Base-by-base conservation (phyloP, 371 early-diverging fungal genomes). In the Capniomyces stellatus region DNA sequence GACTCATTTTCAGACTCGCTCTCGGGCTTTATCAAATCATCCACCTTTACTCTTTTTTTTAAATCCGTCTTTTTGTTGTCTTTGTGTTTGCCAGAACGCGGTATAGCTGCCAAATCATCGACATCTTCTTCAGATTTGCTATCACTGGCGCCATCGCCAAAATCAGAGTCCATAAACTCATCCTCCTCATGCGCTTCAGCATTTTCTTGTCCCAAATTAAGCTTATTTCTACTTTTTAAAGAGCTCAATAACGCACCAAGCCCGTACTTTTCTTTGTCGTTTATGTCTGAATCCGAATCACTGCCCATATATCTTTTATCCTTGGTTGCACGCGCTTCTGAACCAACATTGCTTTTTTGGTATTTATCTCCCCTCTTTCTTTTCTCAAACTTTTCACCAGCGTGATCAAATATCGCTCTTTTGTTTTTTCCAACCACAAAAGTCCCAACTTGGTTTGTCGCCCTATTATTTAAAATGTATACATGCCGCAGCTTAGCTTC, bases 101-200 rank as follows among this genome's bases (percentile, higher is more conserved):
- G 50, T 51, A 74, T 72, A 55, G 68, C 63, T 42, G 76, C 74
- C 15, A 70, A 63, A 31, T 76, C 75, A 1, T 68, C 70, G 53
- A 72, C 74, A 30, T 64, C 66, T 19, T 72, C 69, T n/a, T 72
- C 69, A 40, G 67, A 66, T 43, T 21, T 44, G 1, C 46, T 10
- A 29, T 43, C 72, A 70, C 43, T 51, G 60, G 12, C 65, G 66
- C 24, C 71, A 64, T 56, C 15, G 43, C 25, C 52, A 22, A 31
- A 39, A 15, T 30, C 39, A 10, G 22, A 35, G 15, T 22, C 4
- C 24, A 13, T 29, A 29, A 46, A 27, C 1, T 46, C 58, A 3
- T 41, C 51, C 30, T 10, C 47, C 40, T 28, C 42, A 25, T 2
- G 22, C n/a, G 22, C 22, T 2, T 53, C 58, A 24, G 13, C 43